Evolutionary conservation across 148 eudicot species (phyloP).

Genomic region (Persicaria maculosa): DNA sequence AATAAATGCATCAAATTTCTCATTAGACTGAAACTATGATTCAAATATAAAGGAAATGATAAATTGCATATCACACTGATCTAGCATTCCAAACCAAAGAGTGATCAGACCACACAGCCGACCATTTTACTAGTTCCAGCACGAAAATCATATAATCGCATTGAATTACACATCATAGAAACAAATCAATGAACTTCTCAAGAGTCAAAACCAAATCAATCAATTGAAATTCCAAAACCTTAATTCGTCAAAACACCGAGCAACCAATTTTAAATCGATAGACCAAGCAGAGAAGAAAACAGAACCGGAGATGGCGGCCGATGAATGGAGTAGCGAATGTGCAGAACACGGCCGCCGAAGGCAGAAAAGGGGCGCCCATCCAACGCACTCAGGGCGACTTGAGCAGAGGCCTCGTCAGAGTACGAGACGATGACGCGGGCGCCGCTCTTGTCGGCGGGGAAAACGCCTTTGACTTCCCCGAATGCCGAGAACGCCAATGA

Average conservation of each 20-base stretch:
- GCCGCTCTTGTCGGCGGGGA: constrained; percentile 71
- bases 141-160: neutral
- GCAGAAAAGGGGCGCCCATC: constrained; percentile 45
- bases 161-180: neutral
- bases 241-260: neutral
- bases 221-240: neutral
- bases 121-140: neutral
- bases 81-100: neutral
- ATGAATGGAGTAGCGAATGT: constrained; percentile 63
- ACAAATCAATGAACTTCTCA: neutral
- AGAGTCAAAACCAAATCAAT: neutral
- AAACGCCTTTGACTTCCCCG: constrained; percentile 68
- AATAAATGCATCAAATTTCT: neutral
- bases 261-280: neutral
- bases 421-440: constrained; percentile 79
- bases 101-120: neutral
- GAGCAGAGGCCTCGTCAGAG: constrained; percentile 39
- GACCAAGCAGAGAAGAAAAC: neutral
- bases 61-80: neutral
- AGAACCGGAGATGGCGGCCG: constrained; percentile 44
- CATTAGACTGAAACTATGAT: neutral
- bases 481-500: constrained; percentile 46
- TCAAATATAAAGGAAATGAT: neutral
- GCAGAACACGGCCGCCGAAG: constrained; percentile 62
- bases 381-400: constrained; percentile 56